Evolutionary conservation across 257 asterid species (phyloP).

Genomic region (Solanum sitiens): DNA sequence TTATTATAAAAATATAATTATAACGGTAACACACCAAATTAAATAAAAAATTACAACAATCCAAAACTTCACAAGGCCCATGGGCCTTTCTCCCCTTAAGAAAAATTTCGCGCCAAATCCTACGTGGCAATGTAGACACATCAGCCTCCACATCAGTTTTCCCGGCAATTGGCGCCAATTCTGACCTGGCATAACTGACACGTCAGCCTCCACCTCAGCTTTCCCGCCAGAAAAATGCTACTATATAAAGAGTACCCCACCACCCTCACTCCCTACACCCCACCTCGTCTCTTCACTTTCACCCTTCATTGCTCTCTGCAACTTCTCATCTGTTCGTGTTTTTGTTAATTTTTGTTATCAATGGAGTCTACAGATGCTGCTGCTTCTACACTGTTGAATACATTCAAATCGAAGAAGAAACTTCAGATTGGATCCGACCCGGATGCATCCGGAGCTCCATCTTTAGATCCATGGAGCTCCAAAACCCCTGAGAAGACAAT

Average conservation of each 20-base stretch:
- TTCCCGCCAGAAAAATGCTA: slow-evolving; percentile 41
- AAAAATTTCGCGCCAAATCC: not conserved
- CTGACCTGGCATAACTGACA: not conserved
- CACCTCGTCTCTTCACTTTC: not conserved
- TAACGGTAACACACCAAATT: not conserved
- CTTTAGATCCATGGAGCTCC: slow-evolving; percentile 33
- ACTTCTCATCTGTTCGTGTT: not conserved
- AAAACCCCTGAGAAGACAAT: slow-evolving; percentile 61
- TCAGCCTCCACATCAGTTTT: slow-evolving; percentile 11
- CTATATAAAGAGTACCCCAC: not conserved
- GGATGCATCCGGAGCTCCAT: not conserved
- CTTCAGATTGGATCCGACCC: slow-evolving; percentile 3
- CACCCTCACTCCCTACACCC: not conserved
- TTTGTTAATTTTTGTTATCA: not conserved
- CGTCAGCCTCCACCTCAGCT: not conserved
- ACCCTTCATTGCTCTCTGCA: not conserved
- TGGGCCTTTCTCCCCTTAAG: not conserved
- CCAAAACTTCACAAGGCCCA: not conserved
- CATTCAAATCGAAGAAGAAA: slow-evolving; percentile 39
- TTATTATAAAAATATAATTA: not conserved
- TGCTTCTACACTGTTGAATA: slow-evolving; percentile 4
- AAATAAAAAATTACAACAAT: not conserved
- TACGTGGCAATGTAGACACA: slow-evolving; percentile 17
- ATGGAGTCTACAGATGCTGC: slow-evolving; percentile 37
- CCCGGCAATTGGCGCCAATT: slow-evolving; percentile 41